Percentiles rank a stretch among this genome's conserved stretches.
Conservation (phyloP, 169 alveolate species). For the Eimeria acervulina region DNA sequence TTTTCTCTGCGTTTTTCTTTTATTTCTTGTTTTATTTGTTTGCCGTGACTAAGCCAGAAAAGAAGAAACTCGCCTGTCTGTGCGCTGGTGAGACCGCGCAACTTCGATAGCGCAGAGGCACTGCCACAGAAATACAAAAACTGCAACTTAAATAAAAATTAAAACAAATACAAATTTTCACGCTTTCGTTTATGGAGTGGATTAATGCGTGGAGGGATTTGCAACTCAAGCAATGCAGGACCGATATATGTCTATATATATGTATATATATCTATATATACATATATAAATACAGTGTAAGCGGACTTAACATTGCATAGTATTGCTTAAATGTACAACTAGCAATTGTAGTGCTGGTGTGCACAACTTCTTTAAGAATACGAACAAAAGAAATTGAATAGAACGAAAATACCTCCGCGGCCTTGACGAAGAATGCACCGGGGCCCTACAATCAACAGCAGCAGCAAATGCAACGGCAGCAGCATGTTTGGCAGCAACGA, state of each 20-base stretch:
- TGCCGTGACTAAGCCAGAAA: not conserved
- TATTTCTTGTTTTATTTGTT: not conserved
- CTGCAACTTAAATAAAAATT: no score
- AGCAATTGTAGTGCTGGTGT: no score
- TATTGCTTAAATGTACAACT: no score
- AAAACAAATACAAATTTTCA: no score
- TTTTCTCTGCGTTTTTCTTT: no score
- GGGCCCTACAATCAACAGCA: constrained; percentile 40
- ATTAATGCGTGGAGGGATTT: no score
- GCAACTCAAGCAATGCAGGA: no score
- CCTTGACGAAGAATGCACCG: not conserved
- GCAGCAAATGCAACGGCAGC: constrained; percentile 1
- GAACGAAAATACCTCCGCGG: constrained; percentile 14
- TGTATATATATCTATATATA: no score
- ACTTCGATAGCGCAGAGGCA: constrained; percentile 27
- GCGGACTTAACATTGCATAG: no score
- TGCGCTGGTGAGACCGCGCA: constrained; percentile 32
- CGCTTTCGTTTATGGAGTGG: no score
- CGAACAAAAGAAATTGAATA: not conserved
- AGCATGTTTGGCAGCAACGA: not conserved
- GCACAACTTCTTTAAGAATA: not conserved
- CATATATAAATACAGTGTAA: no score
- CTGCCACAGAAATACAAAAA: not conserved
- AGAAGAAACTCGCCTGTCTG: constrained; percentile 6
- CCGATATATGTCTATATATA: no score